Evolutionary conservation across 306 rosid species (phyloP).

Genomic region (Sicyos edulis): DNA sequence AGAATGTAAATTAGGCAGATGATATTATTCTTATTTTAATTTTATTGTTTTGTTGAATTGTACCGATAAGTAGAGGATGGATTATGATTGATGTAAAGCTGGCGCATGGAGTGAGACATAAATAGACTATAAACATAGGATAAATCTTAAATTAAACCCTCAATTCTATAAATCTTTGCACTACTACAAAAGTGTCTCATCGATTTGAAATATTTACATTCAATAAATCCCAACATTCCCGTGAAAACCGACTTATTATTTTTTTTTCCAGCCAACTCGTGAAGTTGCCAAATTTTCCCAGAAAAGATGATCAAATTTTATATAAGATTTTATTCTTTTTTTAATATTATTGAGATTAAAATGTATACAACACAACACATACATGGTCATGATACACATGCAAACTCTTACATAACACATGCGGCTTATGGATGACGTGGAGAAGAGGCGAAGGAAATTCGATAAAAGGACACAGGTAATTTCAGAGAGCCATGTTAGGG

Average conservation of each 20-base stretch:
- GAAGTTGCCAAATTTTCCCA: not conserved
- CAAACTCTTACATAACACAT: not conserved
- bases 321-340: no score
- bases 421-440: slow-evolving; percentile 14
- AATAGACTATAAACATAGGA: no score
- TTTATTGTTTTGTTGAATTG: no score
- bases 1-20: no score
- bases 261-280: not conserved
- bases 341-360: not conserved
- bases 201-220: no score
- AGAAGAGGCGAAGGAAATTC: slow-evolving; percentile 24
- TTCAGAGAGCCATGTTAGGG: slow-evolving; percentile 33
- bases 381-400: no score
- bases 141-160: not conserved
- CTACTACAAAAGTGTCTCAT: not conserved
- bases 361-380: not conserved
- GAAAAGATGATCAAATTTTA: not conserved
- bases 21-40: no score
- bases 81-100: no score
- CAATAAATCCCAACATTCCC: no score
- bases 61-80: no score
- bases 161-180: not conserved
- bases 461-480: slow-evolving; percentile 14
- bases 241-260: no score
- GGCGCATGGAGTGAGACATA: no score